phyloP scores from a whole-genome alignment of 2,329 filamentous ascomycete genomes.

The Ophiostoma fasciatum region DNA sequence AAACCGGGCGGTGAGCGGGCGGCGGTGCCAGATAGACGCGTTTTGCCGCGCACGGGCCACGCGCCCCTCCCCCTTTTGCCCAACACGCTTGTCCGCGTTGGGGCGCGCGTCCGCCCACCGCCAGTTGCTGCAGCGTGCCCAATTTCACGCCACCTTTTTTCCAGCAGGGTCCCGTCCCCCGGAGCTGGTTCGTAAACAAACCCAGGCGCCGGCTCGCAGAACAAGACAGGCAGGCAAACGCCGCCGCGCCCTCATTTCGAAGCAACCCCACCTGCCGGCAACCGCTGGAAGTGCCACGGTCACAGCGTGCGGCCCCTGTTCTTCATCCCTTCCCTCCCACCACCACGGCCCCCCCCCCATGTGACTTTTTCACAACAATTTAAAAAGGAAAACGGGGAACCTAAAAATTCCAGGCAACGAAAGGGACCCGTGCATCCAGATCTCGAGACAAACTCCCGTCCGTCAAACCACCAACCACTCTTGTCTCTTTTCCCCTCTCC shows the following conservation, averaged over 20 bases:
- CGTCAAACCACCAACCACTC: background rate
- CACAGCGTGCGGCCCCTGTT: background rate
- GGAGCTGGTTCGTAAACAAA: slow-evolving; percentile 2
- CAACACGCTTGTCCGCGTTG: slow-evolving; percentile 3
- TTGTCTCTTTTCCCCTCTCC: background rate
- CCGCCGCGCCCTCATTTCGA: slow-evolving; percentile 1
- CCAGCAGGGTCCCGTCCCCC: background rate
- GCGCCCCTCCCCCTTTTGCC: background rate
- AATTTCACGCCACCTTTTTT: slow-evolving; percentile 1
- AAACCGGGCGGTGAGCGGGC: no score
- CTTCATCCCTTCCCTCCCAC: slow-evolving; percentile 1
- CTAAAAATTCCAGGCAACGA: background rate
- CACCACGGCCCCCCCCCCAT: no score
- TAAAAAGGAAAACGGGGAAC: slow-evolving; percentile 1
- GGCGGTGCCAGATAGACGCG: no score
- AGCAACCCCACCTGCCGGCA: slow-evolving; percentile 1
- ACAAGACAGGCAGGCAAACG: slow-evolving; percentile 2
- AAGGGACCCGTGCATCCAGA: background rate
- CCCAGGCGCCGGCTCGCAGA: no score
- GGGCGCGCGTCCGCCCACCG: background rate
- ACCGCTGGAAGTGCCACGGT: background rate
- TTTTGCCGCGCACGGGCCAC: no score
- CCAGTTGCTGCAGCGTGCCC: no score
- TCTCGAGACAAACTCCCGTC: background rate
- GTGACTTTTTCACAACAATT: no score